Percentiles rank a stretch among this genome's conserved stretches.
Conservation (phyloP, 208 protist genomes). For the Herpetomonas samuelpessoai region DNA sequence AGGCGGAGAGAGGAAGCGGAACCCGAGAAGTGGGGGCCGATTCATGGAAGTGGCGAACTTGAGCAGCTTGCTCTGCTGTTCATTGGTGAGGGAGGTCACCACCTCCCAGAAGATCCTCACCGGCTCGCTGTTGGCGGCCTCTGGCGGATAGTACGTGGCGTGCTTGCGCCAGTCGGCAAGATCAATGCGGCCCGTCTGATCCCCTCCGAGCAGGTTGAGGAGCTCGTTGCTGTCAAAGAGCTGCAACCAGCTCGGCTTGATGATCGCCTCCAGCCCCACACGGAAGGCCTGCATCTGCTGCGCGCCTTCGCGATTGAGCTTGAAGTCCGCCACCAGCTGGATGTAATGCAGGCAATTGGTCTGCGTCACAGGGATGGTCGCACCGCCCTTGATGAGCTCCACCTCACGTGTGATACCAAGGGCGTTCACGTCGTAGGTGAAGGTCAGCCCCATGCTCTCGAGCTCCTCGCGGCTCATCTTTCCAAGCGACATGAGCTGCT, state of each 20-base stretch:
- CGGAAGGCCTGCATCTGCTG: conserved; percentile 83
- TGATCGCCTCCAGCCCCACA: conserved; percentile 66
- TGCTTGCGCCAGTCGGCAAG: conserved; percentile 85
- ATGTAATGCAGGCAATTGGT: conserved; percentile 93
- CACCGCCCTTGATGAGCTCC: conserved; percentile 78
- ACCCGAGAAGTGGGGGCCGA: conserved; percentile 91
- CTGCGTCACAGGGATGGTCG: conserved; percentile 76
- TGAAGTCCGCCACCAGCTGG: conserved; percentile 90
- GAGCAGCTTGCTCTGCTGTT: conserved; percentile 80
- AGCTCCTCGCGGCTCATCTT: conserved; percentile 65
- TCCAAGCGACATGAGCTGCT: conserved; percentile 74
- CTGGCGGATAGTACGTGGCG: conserved; percentile 75
- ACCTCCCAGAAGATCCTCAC: conserved; percentile 90
- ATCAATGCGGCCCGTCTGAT: conserved; percentile 70
- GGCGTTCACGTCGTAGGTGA: conserved; percentile 74
- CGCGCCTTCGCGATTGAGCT: conserved; percentile 87
- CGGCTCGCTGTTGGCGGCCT: conserved; percentile 46
- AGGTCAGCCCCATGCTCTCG: conserved; percentile 67
- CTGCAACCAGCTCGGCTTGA: conserved; percentile 58
- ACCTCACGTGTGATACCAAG: conserved; percentile 67
- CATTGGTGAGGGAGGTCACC: conserved; percentile 60
- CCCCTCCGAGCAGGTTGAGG: conserved; percentile 78
- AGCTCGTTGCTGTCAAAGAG: conserved; percentile 91
- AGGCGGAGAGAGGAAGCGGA: conserved; percentile 84
- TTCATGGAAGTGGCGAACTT: conserved; percentile 88